Base-by-base conservation (phyloP, 2,329 filamentous ascomycete genomes). In the Leptosphaerulina australis region DNA sequence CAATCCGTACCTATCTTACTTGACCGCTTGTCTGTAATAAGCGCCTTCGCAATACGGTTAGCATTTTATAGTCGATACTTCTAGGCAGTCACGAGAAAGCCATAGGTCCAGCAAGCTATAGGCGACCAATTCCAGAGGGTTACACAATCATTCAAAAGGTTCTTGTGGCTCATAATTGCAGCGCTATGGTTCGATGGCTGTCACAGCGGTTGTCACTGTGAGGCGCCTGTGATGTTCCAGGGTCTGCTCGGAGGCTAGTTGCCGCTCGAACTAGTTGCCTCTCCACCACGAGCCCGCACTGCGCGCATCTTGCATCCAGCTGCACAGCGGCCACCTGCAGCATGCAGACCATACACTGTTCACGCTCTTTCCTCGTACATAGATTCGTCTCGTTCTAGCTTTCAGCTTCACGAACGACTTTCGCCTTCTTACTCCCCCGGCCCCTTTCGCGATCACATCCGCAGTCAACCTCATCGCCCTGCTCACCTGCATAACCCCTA, bases 401-500 rank as follows among this genome's bases (percentile, higher is more conserved):
- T 50, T 49, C 52, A 63, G 37, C 29, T 50, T 49, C 52, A 63
- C 59, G 58, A 62, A 37, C 56, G 48, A 55, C 50, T 21, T 45
- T 51, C 39, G 26, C 44, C 41, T 37, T 45, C 53, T 45, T 18
- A 35, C 36, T 22, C 45, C 50, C 33, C 44, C 61, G 54, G 53
- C 62, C 55, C 64, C 61, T 59, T 66, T 58, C 58, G 57, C 58
- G 51, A 59, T 41, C 50, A 39, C 47, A 43, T 44, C 56, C 45
- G 40, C 50, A 47, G 37, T 45, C 46, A 49, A 59, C 45, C 52
- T 60, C 49, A 47, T 55, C 51, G 50, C 45, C 56, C 51, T 53
- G 49, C 54, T 60, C 57, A 50, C 53, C 55, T 55, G 58, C 58
- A 61, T 60, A 59, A 59, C 59, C 58, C 56, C 60, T 65, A 58